phyloP scores from a whole-genome alignment of 768 basidiomycete genomes.

The Mycena capillaripes region DNA sequence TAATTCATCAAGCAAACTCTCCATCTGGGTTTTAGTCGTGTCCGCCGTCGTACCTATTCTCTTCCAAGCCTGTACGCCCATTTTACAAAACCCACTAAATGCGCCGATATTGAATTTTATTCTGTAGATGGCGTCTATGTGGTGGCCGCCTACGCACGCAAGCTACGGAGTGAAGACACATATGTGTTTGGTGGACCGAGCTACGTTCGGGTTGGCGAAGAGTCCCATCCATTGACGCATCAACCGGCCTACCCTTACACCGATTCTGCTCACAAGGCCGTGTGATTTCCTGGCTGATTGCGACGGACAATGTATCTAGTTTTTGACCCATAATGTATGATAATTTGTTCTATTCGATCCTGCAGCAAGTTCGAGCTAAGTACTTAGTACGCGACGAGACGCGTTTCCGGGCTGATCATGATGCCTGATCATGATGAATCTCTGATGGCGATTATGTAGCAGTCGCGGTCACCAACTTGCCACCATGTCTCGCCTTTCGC shows the following conservation, averaged over 20 bases:
- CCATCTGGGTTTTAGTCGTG: constrained; percentile 49
- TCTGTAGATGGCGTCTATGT: constrained; percentile 55
- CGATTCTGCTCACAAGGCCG: background rate
- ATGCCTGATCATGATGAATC: too few species aligned
- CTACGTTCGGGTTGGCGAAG: constrained; percentile 12
- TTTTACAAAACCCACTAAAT: background rate
- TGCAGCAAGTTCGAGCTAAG: too few species aligned
- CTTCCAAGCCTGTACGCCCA: constrained; percentile 53
- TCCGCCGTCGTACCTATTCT: constrained; percentile 52
- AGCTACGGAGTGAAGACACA: constrained; percentile 43
- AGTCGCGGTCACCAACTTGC: too few species aligned
- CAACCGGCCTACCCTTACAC: constrained; percentile 15
- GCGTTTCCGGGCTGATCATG: too few species aligned
- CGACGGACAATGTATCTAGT: background rate
- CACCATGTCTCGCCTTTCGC: constrained; percentile 67
- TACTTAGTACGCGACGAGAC: too few species aligned
- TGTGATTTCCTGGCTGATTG: background rate
- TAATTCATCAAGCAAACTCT: constrained; percentile 42
- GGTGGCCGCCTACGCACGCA: constrained; percentile 51
- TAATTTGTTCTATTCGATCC: too few species aligned
- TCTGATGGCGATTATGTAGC: too few species aligned
- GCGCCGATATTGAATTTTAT: constrained; percentile 10
- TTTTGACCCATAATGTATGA: too few species aligned
- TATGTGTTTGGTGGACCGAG: background rate
- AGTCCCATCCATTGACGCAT: constrained; percentile 19